Conservation (phyloP, 2,329 filamentous ascomycete genomes). For the Pseudonectria buxi region DNA sequence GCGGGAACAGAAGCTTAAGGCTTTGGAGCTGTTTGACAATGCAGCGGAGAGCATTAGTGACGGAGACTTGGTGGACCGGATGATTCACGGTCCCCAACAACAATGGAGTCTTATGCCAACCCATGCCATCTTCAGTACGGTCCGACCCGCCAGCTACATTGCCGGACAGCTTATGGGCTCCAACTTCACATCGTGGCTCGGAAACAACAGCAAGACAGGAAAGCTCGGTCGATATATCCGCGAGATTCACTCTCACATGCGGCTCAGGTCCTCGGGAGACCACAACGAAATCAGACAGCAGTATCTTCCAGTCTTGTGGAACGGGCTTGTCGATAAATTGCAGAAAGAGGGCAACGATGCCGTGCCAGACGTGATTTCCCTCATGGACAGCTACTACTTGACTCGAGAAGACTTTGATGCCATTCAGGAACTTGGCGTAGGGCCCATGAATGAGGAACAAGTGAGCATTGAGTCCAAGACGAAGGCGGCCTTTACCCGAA, state of each 20-base stretch:
- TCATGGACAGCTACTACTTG: slow-evolving; percentile 96
- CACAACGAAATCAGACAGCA: slow-evolving; percentile 91
- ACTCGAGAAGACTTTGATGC: slow-evolving; percentile 93
- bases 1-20: slow-evolving; percentile 68
- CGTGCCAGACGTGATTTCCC: slow-evolving; percentile 75
- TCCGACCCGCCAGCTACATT: slow-evolving; percentile 81
- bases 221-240: slow-evolving; percentile 76
- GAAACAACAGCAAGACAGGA: slow-evolving; percentile 84
- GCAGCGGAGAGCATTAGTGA: slow-evolving; percentile 96
- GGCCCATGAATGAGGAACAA: slow-evolving; percentile 67
- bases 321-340: slow-evolving; percentile 67
- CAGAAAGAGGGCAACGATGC: slow-evolving; percentile 74
- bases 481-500: slow-evolving; percentile 82
- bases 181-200: slow-evolving; percentile 84
- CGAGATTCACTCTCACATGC: slow-evolving; percentile 96
- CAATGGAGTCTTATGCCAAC: slow-evolving; percentile 98
- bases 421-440: slow-evolving; percentile 85
- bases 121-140: slow-evolving; percentile 92
- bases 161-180: slow-evolving; percentile 70
- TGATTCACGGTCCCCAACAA: slow-evolving; percentile 98
- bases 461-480: slow-evolving; percentile 78
- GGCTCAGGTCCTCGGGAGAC: slow-evolving; percentile 81
- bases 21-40: slow-evolving; percentile 78
- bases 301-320: slow-evolving; percentile 85
- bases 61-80: slow-evolving; percentile 88